Evolutionary conservation across 1,139 yeast genomes (phyloP).

Genomic region (Suhomyces bolitotheri): DNA sequence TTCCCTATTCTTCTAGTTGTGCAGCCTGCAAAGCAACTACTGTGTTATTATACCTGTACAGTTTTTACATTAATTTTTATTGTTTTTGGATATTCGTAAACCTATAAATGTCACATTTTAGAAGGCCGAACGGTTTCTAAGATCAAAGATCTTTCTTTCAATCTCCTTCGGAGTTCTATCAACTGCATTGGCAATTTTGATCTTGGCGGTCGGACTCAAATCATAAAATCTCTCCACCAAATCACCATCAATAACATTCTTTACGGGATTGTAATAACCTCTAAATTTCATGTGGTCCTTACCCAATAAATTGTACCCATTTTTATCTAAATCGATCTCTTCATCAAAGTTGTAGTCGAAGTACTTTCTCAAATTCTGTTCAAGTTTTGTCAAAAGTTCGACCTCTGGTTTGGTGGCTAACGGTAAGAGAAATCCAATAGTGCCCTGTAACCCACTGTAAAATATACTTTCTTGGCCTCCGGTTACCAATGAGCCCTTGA

Average conservation of each 20-base stretch:
- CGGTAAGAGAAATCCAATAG: conserved; percentile 74
- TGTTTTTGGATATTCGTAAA: conserved; percentile 3
- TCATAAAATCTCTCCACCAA: conserved; percentile 59
- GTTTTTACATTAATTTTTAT: conserved; percentile 5
- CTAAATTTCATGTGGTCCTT: conserved; percentile 70
- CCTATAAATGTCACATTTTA: conserved; percentile 12
- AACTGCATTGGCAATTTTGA: conserved; percentile 51
- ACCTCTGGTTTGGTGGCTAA: conserved; percentile 63
- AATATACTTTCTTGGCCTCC: conserved; percentile 70
- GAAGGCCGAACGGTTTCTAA: conserved; percentile 52
- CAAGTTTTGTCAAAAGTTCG: conserved; percentile 57
- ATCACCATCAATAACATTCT: conserved; percentile 85
- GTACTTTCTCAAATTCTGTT: conserved; percentile 45
- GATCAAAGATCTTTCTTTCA: conserved; percentile 58
- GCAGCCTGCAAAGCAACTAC: too few species aligned
- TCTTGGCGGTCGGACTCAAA: conserved; percentile 41
- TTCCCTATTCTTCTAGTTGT: too few species aligned
- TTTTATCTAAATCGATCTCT: conserved; percentile 28
- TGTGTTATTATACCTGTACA: conserved; percentile 6
- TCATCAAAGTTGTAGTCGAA: conserved; percentile 28
- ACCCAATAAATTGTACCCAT: conserved; percentile 46
- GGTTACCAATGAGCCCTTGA: conserved; percentile 50
- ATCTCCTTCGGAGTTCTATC: conserved; percentile 62
- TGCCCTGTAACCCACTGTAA: conserved; percentile 79
- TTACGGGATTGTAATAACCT: conserved; percentile 76